These are phyloP conservation scores for Deuterostichococcus epilithicus DNA, from an alignment of 139 green algal genomes.

Conservation along the genomic window DNA sequence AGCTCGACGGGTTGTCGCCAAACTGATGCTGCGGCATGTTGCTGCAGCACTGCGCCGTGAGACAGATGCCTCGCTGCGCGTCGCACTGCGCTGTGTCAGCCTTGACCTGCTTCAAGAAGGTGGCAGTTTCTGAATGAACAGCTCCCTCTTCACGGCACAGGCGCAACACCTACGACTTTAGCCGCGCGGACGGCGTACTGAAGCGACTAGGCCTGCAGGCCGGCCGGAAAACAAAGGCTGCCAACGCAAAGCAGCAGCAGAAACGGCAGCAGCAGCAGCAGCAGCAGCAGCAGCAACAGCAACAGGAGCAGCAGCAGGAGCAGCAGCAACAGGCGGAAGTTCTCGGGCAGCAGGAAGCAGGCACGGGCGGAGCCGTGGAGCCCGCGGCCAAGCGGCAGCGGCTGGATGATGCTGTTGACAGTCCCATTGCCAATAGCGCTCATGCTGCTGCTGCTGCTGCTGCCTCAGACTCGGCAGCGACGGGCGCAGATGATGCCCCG, in stretches of 20 bases:
- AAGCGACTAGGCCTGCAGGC: constrained; percentile 40
- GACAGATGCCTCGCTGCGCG: too few relatives aligned
- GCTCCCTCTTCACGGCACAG: constrained; percentile 1
- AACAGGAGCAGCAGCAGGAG: background rate
- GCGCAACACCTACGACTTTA: constrained; percentile 65
- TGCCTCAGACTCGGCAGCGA: constrained; percentile 4
- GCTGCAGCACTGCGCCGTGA: too few relatives aligned
- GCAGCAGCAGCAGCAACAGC: background rate
- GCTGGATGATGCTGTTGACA: background rate
- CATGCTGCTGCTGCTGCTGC: background rate
- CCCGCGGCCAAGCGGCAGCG: constrained; percentile 4
- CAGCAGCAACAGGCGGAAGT: constrained; percentile 9
- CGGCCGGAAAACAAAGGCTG: constrained; percentile 13
- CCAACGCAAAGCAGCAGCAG: background rate
- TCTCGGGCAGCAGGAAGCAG: background rate
- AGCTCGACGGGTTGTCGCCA: too few relatives aligned
- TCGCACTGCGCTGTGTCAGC: background rate
- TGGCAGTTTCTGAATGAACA: background rate
- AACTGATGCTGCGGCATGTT: too few relatives aligned
- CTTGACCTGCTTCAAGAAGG: background rate
- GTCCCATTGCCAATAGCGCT: background rate
- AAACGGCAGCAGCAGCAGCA: background rate
- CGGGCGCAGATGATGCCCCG: constrained; percentile 5
- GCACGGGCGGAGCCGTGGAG: background rate
- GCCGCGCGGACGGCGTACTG: constrained; percentile 53